A percentile compares a stretch with the other conserved stretches of the same genome.
phyloP scores from a whole-genome alignment of 1,284 basidiomycete genomes.

The Ustilago bromivora region DNA sequence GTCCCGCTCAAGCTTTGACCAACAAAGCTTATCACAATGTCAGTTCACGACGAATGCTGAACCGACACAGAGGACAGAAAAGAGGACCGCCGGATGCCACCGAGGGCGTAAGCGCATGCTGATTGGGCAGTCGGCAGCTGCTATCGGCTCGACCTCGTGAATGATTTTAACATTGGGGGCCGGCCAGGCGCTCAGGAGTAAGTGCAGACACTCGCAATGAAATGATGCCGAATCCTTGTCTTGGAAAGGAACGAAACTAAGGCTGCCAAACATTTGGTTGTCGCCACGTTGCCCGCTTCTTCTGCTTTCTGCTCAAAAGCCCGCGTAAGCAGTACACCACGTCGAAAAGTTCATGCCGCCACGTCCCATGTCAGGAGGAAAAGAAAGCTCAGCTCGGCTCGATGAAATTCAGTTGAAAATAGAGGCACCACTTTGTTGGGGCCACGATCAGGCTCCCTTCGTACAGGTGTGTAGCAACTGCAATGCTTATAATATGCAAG shows the following conservation, averaged over 20 bases:
- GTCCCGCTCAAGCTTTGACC: not conserved
- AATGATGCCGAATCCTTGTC: not conserved
- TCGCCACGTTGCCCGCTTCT: not conserved
- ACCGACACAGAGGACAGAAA: not conserved
- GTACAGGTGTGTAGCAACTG: too few relatives aligned
- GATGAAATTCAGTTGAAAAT: not conserved
- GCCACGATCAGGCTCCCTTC: too few relatives aligned
- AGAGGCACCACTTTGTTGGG: too few relatives aligned
- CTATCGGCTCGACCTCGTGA: not conserved
- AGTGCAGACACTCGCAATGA: too few relatives aligned
- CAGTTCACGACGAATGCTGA: not conserved
- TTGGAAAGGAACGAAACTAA: not conserved
- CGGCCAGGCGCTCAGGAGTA: too few relatives aligned
- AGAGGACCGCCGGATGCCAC: not conserved
- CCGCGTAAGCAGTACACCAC: not conserved
- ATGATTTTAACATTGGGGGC: too few relatives aligned
- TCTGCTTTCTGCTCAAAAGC: not conserved
- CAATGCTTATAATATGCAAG: too few relatives aligned
- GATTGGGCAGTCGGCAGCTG: not conserved
- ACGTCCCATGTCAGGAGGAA: slow-evolving; percentile 20
- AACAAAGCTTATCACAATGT: not conserved
- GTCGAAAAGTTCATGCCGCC: not conserved
- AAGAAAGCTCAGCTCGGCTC: slow-evolving; percentile 5
- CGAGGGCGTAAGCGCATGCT: not conserved
- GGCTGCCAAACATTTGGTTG: not conserved